Evolutionary conservation across 2,329 filamentous ascomycete species (phyloP).

Genomic region (Colletotrichum musae): DNA sequence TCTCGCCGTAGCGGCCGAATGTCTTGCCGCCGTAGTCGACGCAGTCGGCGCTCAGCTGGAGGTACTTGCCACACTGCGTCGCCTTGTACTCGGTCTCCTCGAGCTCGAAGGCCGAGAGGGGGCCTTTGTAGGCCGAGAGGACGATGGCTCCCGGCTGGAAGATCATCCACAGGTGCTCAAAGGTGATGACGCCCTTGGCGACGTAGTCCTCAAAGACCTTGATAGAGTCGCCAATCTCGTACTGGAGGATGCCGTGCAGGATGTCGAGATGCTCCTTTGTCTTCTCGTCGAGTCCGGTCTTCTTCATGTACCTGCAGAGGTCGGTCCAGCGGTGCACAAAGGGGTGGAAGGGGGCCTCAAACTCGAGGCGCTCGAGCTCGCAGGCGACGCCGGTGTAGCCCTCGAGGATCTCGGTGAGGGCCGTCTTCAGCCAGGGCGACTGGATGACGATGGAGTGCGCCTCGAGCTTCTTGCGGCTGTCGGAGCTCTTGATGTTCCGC

Average conservation of each 20-base stretch:
- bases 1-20: slow-evolving; percentile 58
- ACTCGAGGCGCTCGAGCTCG: slow-evolving; percentile 72
- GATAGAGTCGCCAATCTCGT: slow-evolving; percentile 66
- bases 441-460: slow-evolving; percentile 76
- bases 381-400: slow-evolving; percentile 74
- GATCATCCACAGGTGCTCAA: slow-evolving; percentile 67
- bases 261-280: slow-evolving; percentile 64
- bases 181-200: slow-evolving; percentile 67
- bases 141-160: slow-evolving; percentile 63
- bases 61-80: slow-evolving; percentile 54
- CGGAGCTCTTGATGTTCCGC: slow-evolving; percentile 69
- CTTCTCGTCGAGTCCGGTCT: slow-evolving; percentile 56
- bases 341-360: slow-evolving; percentile 72
- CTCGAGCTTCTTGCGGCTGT: slow-evolving; percentile 72
- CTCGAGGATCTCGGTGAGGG: slow-evolving; percentile 67
- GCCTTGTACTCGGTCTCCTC: slow-evolving; percentile 53
- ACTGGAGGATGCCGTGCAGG: slow-evolving; percentile 62
- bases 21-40: slow-evolving; percentile 64
- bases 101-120: slow-evolving; percentile 57
- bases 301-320: slow-evolving; percentile 58
- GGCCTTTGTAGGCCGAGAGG: slow-evolving; percentile 56
- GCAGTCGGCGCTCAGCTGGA: slow-evolving; percentile 56
- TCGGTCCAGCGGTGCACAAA: slow-evolving; percentile 76
- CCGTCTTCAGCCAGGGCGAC: slow-evolving; percentile 71
- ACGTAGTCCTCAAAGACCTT: slow-evolving; percentile 66